Evolutionary conservation across 2,329 filamentous ascomycete genomes (phyloP).

Genomic region (Alternaria sp.): DNA sequence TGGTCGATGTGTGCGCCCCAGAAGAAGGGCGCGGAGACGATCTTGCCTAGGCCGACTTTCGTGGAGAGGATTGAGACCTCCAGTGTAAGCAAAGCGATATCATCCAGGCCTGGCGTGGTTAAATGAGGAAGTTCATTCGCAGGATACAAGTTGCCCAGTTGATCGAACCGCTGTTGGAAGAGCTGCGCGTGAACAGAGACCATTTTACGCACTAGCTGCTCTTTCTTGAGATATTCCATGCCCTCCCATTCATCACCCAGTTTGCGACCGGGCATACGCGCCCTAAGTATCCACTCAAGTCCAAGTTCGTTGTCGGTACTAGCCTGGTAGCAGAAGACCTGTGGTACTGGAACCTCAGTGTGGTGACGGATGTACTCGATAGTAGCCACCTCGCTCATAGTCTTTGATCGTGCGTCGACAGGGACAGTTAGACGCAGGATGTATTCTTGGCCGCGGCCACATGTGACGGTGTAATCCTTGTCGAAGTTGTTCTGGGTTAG

Average conservation of each 20-base stretch:
- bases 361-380: not conserved
- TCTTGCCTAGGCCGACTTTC: slow-evolving; percentile 3
- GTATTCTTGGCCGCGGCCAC: not conserved
- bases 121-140: not conserved
- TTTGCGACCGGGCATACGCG: not conserved
- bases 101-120: not conserved
- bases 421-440: not conserved
- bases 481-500: not conserved
- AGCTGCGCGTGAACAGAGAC: not conserved
- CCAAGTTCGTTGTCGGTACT: not conserved
- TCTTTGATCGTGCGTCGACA: not conserved
- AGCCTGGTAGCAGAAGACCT: not conserved
- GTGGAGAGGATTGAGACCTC: not conserved
- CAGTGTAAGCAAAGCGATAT: not conserved
- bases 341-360: not conserved
- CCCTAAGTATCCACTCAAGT: not conserved
- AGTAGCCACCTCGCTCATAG: not conserved
- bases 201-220: not conserved
- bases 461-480: not conserved
- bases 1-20: not conserved
- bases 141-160: not conserved
- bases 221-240: not conserved
- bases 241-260: not conserved
- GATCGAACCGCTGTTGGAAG: not conserved
- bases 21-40: slow-evolving; percentile 14